Percentiles rank a stretch among this genome's conserved stretches.
phyloP scores from a whole-genome alignment of 148 eudicot species.

The Camellia sinensis region DNA sequence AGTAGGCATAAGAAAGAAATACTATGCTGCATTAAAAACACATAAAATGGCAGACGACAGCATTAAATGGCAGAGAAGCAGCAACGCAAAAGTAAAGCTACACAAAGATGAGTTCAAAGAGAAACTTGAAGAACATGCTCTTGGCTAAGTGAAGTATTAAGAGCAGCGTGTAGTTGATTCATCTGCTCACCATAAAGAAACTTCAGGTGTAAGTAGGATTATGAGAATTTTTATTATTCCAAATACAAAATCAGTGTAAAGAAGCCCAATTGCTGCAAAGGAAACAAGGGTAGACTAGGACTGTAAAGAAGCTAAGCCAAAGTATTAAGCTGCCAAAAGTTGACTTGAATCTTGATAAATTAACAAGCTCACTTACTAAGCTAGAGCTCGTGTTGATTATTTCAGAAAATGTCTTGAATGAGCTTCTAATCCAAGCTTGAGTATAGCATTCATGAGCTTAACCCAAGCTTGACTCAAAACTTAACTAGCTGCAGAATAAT shows the following conservation, averaged over 20 bases:
- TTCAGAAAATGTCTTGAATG: background rate
- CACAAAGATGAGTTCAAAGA: background rate
- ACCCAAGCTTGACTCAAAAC: background rate
- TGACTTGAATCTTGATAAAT: background rate
- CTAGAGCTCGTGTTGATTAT: background rate
- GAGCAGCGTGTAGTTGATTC: background rate
- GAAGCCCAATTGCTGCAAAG: background rate
- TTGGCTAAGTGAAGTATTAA: background rate
- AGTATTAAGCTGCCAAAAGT: background rate
- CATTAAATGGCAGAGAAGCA: conserved; percentile 8
- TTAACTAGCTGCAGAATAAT: background rate
- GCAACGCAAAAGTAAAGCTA: background rate
- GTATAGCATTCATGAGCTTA: background rate
- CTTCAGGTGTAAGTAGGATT: background rate
- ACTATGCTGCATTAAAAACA: background rate
- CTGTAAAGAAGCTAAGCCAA: background rate
- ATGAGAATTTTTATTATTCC: background rate
- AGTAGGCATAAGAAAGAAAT: background rate
- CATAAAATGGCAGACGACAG: background rate
- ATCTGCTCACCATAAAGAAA: background rate
- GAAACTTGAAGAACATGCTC: background rate
- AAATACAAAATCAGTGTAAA: background rate
- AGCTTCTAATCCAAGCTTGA: background rate
- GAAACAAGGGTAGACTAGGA: background rate
- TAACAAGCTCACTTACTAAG: background rate